Conservation (phyloP, 192 early-diverging fungal genomes). For the Coemansia sp. region DNA sequence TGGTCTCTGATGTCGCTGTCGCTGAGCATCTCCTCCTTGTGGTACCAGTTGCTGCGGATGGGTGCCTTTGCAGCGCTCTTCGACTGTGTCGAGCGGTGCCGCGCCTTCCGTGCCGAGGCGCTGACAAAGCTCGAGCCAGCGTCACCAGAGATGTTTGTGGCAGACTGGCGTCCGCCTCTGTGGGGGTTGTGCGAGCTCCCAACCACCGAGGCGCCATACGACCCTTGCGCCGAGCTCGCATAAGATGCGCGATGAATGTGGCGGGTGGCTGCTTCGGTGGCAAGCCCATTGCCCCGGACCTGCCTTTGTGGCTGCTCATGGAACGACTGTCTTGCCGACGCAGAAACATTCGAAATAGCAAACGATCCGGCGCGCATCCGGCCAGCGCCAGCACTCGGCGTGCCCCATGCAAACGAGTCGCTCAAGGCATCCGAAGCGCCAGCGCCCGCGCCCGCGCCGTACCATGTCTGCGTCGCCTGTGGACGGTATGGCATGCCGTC, state of each 20-base stretch:
- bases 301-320: conserved; percentile 12
- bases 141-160: conserved; percentile 14
- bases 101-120: conserved; percentile 26
- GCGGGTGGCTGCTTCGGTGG: conserved; percentile 13
- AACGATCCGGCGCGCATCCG: conserved; percentile 43
- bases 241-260: conserved; percentile 39
- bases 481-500: conserved; percentile 11
- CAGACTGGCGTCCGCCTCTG: conserved; percentile 7
- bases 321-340: conserved; percentile 3
- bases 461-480: conserved; percentile 22
- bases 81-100: conserved; percentile 17
- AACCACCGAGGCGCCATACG: conserved; percentile 21
- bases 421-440: conserved; percentile 24
- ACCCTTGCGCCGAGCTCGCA: conserved; percentile 27
- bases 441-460: background rate
- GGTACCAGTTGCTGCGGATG: conserved; percentile 49
- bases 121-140: conserved; percentile 39
- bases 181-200: conserved; percentile 28
- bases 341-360: conserved; percentile 8
- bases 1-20: conserved; percentile 44
- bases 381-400: background rate
- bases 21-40: conserved; percentile 47
- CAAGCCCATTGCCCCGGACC: conserved; percentile 25
- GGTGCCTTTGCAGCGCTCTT: conserved; percentile 26
- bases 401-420: conserved; percentile 46